A percentile compares a stretch with the other conserved stretches of the same genome.
phyloP scores from a whole-genome alignment of 2,329 filamentous ascomycete species.

The Coniochaeta pulveracea region DNA sequence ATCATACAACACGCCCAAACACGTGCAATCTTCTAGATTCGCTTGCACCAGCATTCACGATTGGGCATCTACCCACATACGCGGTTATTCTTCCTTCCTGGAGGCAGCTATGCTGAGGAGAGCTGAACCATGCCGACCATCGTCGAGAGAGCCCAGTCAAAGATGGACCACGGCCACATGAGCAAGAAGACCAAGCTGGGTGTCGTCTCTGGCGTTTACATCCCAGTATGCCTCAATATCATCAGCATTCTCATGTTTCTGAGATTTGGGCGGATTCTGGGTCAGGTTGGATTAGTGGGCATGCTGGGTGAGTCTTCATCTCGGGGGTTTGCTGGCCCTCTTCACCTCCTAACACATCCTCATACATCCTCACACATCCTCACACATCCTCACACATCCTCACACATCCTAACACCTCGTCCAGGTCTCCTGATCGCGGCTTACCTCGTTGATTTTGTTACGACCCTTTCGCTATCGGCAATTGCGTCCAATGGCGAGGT shows the following conservation, averaged over 20 bases:
- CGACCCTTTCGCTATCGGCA: constrained; percentile 74
- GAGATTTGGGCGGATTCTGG: constrained; percentile 75
- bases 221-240: constrained; percentile 82
- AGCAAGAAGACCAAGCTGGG: constrained; percentile 53
- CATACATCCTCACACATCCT: too few relatives aligned
- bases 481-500: constrained; percentile 88
- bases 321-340: too few relatives aligned
- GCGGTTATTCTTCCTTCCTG: too few relatives aligned
- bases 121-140: too few relatives aligned
- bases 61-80: too few relatives aligned
- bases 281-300: constrained; percentile 67
- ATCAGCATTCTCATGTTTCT: constrained; percentile 89
- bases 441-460: constrained; percentile 76
- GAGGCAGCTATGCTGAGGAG: too few relatives aligned
- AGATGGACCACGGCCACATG: constrained; percentile 21
- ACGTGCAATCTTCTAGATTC: too few relatives aligned
- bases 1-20: too few relatives aligned
- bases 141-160: too few relatives aligned
- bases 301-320: constrained; percentile 56
- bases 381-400: too few relatives aligned
- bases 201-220: constrained; percentile 69
- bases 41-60: too few relatives aligned
- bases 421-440: constrained; percentile 60
- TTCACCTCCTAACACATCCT: too few relatives aligned
- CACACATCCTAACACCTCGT: constrained; percentile 11